A percentile compares a stretch with the other conserved stretches of the same genome.
These are phyloP conservation scores for Ulota crispa DNA, from an alignment of 225 moss, liverwort and hornwort species.

Conservation along the genomic window DNA sequence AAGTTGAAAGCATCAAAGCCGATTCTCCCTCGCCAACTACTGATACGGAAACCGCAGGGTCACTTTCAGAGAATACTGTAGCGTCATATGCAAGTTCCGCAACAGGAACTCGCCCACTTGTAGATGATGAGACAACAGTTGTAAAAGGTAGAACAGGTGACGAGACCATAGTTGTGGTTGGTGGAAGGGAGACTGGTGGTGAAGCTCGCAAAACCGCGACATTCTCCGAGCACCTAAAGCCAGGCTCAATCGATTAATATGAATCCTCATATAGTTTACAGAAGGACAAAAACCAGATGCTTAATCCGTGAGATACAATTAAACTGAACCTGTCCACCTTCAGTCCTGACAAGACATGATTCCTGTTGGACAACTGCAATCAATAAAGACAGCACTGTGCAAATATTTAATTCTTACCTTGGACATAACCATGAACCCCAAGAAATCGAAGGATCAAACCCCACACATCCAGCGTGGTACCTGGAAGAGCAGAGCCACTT, in stretches of 20 bases:
- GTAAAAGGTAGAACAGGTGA: slow-evolving; percentile 42
- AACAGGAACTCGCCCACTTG: slow-evolving; percentile 47
- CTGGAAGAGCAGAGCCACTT: slow-evolving; percentile 44
- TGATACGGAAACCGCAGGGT: slow-evolving; percentile 61
- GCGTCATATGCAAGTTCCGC: slow-evolving; percentile 57
- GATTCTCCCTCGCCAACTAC: slow-evolving; percentile 86
- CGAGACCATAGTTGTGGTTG: slow-evolving; percentile 45
- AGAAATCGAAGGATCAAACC: slow-evolving; percentile 79
- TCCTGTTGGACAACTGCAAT: slow-evolving; percentile 8
- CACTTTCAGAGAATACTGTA: slow-evolving; percentile 34
- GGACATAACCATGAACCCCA: slow-evolving; percentile 89
- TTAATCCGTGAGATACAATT: background rate
- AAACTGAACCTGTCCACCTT: background rate
- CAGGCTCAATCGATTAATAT: slow-evolving; percentile 8
- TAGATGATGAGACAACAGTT: slow-evolving; percentile 45
- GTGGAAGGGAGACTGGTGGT: slow-evolving; percentile 34
- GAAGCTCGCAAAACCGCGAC: slow-evolving; percentile 36
- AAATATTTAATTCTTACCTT: slow-evolving; percentile 47
- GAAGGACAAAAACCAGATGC: background rate
- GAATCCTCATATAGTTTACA: background rate
- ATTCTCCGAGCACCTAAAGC: slow-evolving; percentile 50
- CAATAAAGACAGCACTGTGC: background rate
- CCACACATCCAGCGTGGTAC: slow-evolving; percentile 97
- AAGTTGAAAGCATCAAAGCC: slow-evolving; percentile 67
- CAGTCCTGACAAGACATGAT: slow-evolving; percentile 7